Evolutionary conservation across 2,329 filamentous ascomycete genomes (phyloP).

Genomic region (Pezicula carpinea): DNA sequence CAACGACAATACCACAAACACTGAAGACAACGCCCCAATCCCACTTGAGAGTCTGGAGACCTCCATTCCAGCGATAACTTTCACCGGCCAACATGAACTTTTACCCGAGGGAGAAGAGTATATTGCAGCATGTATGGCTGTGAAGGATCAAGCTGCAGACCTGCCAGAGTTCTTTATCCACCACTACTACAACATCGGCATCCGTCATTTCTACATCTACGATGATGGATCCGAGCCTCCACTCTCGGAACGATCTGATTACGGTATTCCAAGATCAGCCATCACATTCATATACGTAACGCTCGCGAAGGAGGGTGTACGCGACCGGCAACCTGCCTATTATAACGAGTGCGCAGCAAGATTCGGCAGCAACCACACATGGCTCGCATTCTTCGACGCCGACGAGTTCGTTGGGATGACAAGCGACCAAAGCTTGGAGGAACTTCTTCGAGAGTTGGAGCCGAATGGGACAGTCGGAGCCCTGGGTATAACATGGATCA

Average conservation of each 20-base stretch:
- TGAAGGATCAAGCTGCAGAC: conserved; percentile 19
- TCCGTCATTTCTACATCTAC: conserved; percentile 25
- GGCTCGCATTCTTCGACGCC: conserved; percentile 28
- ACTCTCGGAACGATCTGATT: conserved; percentile 15
- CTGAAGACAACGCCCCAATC: too few species aligned
- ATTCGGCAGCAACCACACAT: conserved; percentile 24
- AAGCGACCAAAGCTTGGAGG: conserved; percentile 18
- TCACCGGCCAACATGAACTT: too few species aligned
- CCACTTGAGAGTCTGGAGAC: too few species aligned
- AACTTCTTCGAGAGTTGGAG: conserved; percentile 24
- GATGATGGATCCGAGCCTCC: conserved; percentile 23
- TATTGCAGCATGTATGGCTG: conserved; percentile 21
- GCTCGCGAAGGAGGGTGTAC: conserved; percentile 1
- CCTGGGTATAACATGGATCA: conserved; percentile 29
- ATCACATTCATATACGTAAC: conserved; percentile 21
- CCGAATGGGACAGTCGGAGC: conserved; percentile 23
- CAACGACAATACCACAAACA: too few species aligned
- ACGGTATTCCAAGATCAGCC: conserved; percentile 15
- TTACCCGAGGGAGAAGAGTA: conserved; percentile 10
- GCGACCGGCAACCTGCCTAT: conserved; percentile 13
- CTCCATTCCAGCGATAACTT: too few species aligned
- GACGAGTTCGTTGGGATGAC: conserved; percentile 29
- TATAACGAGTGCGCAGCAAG: conserved; percentile 20
- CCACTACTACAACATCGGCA: conserved; percentile 23
- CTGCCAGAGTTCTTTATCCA: conserved; percentile 23